Evolutionary conservation across 495 filamentous ascomycete genomes (phyloP).

Genomic region (Bacidia gigantensis): DNA sequence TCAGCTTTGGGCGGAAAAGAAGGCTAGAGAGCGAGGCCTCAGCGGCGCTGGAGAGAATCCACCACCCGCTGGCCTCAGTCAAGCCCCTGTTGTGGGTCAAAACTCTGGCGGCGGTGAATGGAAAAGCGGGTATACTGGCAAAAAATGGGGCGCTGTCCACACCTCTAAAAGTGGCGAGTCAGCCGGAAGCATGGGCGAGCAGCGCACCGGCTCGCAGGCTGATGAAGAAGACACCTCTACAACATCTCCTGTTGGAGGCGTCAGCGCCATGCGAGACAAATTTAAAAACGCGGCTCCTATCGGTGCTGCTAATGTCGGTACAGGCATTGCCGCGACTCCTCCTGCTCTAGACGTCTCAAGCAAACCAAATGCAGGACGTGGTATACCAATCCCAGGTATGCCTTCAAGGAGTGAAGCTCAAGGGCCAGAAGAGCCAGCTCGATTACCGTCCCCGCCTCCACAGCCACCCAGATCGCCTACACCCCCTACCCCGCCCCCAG

Average conservation of each 20-base stretch:
- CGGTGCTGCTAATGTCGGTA: slow-evolving; percentile 37
- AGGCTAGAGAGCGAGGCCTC: slow-evolving; percentile 59
- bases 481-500: slow-evolving; percentile 38
- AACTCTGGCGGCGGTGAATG: slow-evolving; percentile 59
- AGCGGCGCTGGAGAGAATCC: slow-evolving; percentile 29
- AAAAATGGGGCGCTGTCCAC: slow-evolving; percentile 74
- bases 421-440: slow-evolving; percentile 36
- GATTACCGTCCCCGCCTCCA: slow-evolving; percentile 41
- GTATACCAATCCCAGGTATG: slow-evolving; percentile 61
- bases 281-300: slow-evolving; percentile 60
- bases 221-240: slow-evolving; percentile 33
- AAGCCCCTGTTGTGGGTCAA: slow-evolving; percentile 42
- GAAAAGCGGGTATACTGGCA: slow-evolving; percentile 82
- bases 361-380: slow-evolving; percentile 41
- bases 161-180: slow-evolving; percentile 56
- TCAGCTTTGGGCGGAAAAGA: slow-evolving; percentile 94
- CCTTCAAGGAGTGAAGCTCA: slow-evolving; percentile 45
- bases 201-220: slow-evolving; percentile 43
- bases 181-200: slow-evolving; percentile 41
- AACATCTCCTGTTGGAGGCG: slow-evolving; percentile 40
- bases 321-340: slow-evolving; percentile 36
- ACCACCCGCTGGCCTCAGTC: slow-evolving; percentile 21
- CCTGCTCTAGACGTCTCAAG: slow-evolving; percentile 47
- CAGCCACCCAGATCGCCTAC: slow-evolving; percentile 45
- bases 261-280: slow-evolving; percentile 59